phyloP scores from a whole-genome alignment of 129 eudicot species.

The Artemisia tridentata region DNA sequence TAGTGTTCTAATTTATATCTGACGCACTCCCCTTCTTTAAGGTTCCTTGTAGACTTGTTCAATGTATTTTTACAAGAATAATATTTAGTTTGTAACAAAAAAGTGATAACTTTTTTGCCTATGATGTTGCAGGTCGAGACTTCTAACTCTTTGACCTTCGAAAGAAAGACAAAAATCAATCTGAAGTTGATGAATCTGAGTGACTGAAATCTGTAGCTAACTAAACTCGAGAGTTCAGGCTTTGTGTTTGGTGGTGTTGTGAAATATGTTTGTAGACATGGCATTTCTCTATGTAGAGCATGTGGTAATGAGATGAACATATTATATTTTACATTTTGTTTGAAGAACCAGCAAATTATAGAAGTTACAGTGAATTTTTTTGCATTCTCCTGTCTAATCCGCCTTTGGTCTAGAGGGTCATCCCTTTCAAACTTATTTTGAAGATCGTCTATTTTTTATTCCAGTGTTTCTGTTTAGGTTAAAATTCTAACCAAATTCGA shows the following conservation, averaged over 20 bases:
- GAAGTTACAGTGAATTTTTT: not conserved
- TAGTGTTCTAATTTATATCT: not conserved
- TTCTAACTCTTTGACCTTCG: conserved; percentile 3
- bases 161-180: conserved; percentile 4
- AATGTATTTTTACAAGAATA: not conserved
- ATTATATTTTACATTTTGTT: not conserved
- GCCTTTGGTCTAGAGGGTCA: conserved; percentile 4
- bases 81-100: not conserved
- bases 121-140: conserved; percentile 24
- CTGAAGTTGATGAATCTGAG: not conserved
- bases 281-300: conserved; percentile 15
- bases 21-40: not conserved
- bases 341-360: not conserved
- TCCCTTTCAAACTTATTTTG: not conserved
- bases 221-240: not conserved
- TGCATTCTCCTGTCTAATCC: not conserved
- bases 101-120: not conserved
- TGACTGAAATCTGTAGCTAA: conserved; percentile 15
- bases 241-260: conserved; percentile 30
- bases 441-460: not conserved
- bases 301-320: conserved; percentile 19
- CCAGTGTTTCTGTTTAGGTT: not conserved
- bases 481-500: no score
- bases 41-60: not conserved
- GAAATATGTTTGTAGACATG: conserved; percentile 24